Percentiles rank a stretch among this genome's conserved stretches.
Conservation (phyloP, 805 yeast species). For the Nakazawaea laoshanensis region DNA sequence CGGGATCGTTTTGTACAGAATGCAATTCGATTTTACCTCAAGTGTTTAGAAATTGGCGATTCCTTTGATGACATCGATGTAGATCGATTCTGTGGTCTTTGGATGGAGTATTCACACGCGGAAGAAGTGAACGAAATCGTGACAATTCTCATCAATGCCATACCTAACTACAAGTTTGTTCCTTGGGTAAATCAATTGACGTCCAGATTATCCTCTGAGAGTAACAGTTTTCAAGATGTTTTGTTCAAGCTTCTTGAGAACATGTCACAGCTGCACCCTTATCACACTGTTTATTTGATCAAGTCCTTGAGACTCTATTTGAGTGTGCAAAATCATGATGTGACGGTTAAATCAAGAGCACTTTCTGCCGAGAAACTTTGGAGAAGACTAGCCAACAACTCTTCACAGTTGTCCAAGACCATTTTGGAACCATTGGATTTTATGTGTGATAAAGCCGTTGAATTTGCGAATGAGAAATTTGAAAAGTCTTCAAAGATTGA, state of each 20-base stretch:
- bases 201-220: conserved; percentile 52
- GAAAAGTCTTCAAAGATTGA: conserved; percentile 23
- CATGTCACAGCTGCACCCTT: conserved; percentile 55
- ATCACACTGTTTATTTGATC: conserved; percentile 58
- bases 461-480: conserved; percentile 39
- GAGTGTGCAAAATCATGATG: conserved; percentile 26
- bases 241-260: conserved; percentile 38
- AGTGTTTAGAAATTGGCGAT: conserved; percentile 37
- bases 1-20: conserved; percentile 36
- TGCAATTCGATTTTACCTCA: conserved; percentile 53
- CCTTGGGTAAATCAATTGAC: conserved; percentile 81
- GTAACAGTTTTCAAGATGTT: conserved; percentile 43
- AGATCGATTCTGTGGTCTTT: conserved; percentile 74
- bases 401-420: conserved; percentile 16
- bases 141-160: conserved; percentile 21
- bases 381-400: conserved; percentile 24
- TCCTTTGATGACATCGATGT: conserved; percentile 43
- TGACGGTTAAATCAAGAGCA: conserved; percentile 33
- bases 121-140: conserved; percentile 36
- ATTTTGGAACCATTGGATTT: conserved; percentile 36
- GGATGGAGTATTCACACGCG: conserved; percentile 58
- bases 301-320: conserved; percentile 46
- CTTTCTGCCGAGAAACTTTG: conserved; percentile 45
- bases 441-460: conserved; percentile 42
- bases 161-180: conserved; percentile 57